Evolutionary conservation across 352 stramenopile species (phyloP).

Genomic region (Blastocystis sp.): DNA sequence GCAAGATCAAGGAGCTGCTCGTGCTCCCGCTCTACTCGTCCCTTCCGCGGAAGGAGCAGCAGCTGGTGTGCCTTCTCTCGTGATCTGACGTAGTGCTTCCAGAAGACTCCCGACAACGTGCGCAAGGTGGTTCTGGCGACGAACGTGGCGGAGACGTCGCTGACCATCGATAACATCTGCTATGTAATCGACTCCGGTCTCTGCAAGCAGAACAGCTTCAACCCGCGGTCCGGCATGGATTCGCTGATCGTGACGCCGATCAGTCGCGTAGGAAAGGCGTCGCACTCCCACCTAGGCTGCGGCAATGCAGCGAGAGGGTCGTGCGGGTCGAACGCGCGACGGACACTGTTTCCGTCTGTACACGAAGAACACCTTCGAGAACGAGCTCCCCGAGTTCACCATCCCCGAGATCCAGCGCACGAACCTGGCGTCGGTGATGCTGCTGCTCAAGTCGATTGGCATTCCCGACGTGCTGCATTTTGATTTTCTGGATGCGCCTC

Average conservation of each 20-base stretch:
- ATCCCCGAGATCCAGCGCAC: constrained; percentile 91
- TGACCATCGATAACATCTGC: constrained; percentile 97
- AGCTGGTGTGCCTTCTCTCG: not conserved
- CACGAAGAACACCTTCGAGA: constrained; percentile 84
- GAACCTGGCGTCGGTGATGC: constrained; percentile 89
- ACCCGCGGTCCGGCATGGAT: constrained; percentile 92
- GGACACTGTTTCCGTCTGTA: constrained; percentile 98
- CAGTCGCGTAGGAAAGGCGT: constrained; percentile 67
- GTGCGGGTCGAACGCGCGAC: constrained; percentile 84
- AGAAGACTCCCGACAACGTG: constrained; percentile 82
- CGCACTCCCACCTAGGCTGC: constrained; percentile 66
- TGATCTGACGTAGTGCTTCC: constrained; percentile 83
- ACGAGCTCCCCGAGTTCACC: constrained; percentile 95
- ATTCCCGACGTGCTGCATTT: constrained; percentile 98
- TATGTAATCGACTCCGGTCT: constrained; percentile 99
- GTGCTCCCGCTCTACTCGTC: constrained; percentile 97
- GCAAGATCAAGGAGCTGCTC: constrained; percentile 89
- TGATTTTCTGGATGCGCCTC: constrained; percentile 98
- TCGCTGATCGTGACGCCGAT: constrained; percentile 93
- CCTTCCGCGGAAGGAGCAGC: constrained; percentile 87
- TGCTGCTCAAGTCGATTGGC: constrained; percentile 95
- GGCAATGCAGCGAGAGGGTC: constrained; percentile 84
- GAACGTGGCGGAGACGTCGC: constrained; percentile 96
- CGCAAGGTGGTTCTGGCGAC: constrained; percentile 96
- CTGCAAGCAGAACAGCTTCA: constrained; percentile 98